Percentiles rank a stretch among this genome's conserved stretches.
Conservation (phyloP, 2,329 filamentous ascomycete genomes). For the Sclerotinia borealis region DNA sequence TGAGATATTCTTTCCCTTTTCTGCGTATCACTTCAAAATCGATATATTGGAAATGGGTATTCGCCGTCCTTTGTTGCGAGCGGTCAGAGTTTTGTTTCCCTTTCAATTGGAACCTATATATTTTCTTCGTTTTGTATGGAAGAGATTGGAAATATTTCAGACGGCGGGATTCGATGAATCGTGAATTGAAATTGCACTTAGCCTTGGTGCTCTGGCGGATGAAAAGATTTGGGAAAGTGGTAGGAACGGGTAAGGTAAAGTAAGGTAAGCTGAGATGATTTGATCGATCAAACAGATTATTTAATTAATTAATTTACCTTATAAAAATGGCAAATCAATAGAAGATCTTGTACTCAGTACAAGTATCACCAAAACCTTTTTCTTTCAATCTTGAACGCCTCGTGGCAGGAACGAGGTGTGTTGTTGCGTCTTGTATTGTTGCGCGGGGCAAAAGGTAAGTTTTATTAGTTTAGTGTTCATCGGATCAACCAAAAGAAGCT, state of each 20-base stretch:
- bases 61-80: conserved; percentile 7
- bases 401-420: conserved; percentile 12
- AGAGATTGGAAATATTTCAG: not conserved
- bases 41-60: conserved; percentile 15
- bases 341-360: not conserved
- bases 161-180: not conserved
- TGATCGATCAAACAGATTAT: conserved; percentile 7
- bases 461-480: conserved; percentile 5
- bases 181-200: conserved; percentile 10
- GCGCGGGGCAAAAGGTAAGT: conserved; percentile 8
- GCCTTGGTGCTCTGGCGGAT: conserved; percentile 6
- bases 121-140: not conserved
- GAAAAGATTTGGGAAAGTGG: not conserved
- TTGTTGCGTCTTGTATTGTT: not conserved
- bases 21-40: conserved; percentile 13
- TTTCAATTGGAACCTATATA: conserved; percentile 1
- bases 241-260: not conserved
- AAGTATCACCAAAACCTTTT: not conserved
- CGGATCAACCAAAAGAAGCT: conserved; percentile 3
- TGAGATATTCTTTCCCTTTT: conserved; percentile 10
- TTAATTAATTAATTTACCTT: too few relatives aligned
- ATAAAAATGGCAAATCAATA: not conserved
- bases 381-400: conserved; percentile 4
- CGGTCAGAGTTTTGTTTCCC: conserved; percentile 1
- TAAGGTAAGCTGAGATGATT: conserved; percentile 1